Base-by-base conservation (phyloP, 306 rosid species). In the Pueraria montana region DNA sequence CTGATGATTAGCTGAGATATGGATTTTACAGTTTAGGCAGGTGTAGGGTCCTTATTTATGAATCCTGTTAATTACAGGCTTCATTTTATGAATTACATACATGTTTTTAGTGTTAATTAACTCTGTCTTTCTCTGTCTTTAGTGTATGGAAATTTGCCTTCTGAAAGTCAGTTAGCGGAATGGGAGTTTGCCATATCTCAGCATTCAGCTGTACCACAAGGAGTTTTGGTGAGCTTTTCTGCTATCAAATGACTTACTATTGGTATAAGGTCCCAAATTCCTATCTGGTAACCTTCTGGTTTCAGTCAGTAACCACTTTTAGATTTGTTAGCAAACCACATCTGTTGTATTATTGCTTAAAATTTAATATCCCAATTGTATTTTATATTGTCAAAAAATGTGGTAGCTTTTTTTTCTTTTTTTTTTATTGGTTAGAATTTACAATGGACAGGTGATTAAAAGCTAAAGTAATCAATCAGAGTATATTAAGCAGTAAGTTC, bases 121-220 rank as follows among this genome's bases (percentile, higher is more conserved):
- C n/a, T 18, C 76, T 59, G 5, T 3, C 18, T 43, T 69, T 42
- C 73, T 67, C 74, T 69, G 10, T 74, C 23, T 62, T 52, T 79
- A 95, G 97, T 93, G 97, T 95, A 91, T 81, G 98, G 98, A 82
- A 95, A 93, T 87, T 87, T 95, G 88, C 98, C 97, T 77, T 88
- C 98, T 77, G 82, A 87, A 67, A 85, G 81, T 83, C 97, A 94
- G 73, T 85, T 89, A 75, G 89, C 79, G 2, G 94, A 92, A 17
- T 94, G 98, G 98, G 98, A 94, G 66, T 94, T 94, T 10, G 87
- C 97, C 36, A 49, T 94, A 81, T 83, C 98, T 81, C 98, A 92
- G 85, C 98, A 94, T 91, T 94, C 98, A 50, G 95, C 97, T 23
- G 90, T 92, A 56, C 98, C 98, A 0, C 98, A 94, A 83, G 98